Conservation (phyloP, 257 asterid species). For the Apocynum venetum region DNA sequence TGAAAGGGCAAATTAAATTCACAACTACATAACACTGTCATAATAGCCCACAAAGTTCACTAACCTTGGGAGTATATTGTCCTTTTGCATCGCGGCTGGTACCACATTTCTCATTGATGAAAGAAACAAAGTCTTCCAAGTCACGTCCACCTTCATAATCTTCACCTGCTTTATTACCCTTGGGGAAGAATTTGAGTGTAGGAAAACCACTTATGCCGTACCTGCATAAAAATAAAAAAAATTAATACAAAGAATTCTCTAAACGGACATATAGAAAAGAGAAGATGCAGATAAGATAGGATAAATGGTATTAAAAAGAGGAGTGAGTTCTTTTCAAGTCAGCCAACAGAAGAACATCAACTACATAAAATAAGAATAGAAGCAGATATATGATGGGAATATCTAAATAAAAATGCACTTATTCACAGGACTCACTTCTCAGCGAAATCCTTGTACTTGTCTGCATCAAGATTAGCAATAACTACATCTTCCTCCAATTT, state of each 20-base stretch:
- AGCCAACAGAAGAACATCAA: background rate
- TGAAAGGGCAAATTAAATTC: conserved; percentile 8
- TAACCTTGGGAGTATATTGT: conserved; percentile 68
- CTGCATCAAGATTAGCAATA: conserved; percentile 90
- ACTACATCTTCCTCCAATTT: conserved; percentile 69
- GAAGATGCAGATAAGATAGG: background rate
- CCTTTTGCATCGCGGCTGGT: conserved; percentile 87
- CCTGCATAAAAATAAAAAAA: conserved; percentile 24
- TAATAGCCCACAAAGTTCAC: conserved; percentile 18
- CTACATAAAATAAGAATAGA: background rate
- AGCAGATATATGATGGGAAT: background rate
- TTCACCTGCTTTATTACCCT: conserved; percentile 92
- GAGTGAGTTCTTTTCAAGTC: background rate
- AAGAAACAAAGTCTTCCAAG: conserved; percentile 62
- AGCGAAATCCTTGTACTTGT: conserved; percentile 66
- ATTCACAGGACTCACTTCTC: conserved; percentile 59
- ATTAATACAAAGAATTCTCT: conserved; percentile 6
- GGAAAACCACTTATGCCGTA: conserved; percentile 60
- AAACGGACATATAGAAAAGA: background rate
- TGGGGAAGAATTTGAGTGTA: conserved; percentile 84
- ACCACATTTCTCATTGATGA: conserved; percentile 83
- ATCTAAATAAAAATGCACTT: conserved; percentile 2
- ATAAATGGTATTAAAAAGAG: background rate
- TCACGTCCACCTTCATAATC: conserved; percentile 76
- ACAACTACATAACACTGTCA: background rate